phyloP scores from a whole-genome alignment of 2,329 filamentous ascomycete genomes.

The Aspergillus costaricaensis region DNA sequence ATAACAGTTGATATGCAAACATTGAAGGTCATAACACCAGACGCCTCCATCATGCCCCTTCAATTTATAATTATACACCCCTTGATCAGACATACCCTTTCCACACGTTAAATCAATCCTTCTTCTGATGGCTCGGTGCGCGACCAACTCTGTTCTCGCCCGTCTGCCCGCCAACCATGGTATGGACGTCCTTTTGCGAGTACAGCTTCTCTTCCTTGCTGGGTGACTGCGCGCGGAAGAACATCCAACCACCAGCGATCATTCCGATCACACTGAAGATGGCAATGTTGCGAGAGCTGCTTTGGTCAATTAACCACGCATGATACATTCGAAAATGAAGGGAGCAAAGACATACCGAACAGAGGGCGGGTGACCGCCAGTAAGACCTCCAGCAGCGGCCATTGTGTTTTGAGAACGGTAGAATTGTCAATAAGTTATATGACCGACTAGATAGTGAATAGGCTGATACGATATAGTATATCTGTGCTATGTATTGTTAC shows the following conservation, averaged over 20 bases:
- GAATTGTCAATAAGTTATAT: not conserved
- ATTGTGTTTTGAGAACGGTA: not conserved
- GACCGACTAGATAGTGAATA: no score
- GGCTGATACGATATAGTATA: no score
- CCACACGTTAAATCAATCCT: not conserved
- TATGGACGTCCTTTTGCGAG: slow-evolving; percentile 11
- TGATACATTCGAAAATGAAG: not conserved
- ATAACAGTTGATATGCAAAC: no score
- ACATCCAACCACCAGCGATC: slow-evolving; percentile 7
- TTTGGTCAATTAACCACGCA: not conserved
- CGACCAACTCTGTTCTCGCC: slow-evolving; percentile 1
- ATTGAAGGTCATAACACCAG: not conserved
- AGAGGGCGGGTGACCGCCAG: not conserved
- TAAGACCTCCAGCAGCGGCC: not conserved
- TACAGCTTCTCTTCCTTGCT: slow-evolving; percentile 10
- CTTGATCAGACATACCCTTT: not conserved
- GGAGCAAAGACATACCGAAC: not conserved
- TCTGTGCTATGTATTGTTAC: no score
- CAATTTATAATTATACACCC: not conserved
- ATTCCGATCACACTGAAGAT: slow-evolving; percentile 11
- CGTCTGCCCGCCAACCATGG: slow-evolving; percentile 10
- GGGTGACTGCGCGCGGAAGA: slow-evolving; percentile 18
- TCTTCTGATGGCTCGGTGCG: not conserved
- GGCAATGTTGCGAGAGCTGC: slow-evolving; percentile 12
- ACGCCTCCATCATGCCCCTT: not conserved